Percentiles rank a stretch among this genome's conserved stretches.
phyloP scores from a whole-genome alignment of 2,329 filamentous ascomycete genomes.

The Fusarium nurragi region DNA sequence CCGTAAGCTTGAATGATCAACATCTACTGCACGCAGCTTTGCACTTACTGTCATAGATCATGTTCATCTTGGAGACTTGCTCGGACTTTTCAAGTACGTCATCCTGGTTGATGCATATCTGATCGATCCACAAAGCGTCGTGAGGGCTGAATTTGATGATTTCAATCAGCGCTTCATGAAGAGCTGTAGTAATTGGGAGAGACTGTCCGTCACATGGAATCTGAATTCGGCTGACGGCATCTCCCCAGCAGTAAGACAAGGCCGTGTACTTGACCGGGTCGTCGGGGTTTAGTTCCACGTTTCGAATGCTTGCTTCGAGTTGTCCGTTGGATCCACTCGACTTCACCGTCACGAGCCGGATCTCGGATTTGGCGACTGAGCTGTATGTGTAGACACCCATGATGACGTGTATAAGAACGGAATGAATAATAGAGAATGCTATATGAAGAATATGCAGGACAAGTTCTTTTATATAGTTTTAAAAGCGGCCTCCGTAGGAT shows the following conservation, averaged over 20 bases:
- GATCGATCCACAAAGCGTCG: conserved; percentile 29
- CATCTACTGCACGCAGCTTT: fast-evolving
- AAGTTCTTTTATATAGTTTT: neutral
- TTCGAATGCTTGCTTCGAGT: conserved; percentile 18
- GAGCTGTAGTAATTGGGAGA: conserved; percentile 14
- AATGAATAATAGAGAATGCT: fast-evolving
- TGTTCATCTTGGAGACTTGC: conserved; percentile 32
- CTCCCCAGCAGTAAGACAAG: conserved; percentile 32
- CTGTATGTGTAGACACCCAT: conserved; percentile 22
- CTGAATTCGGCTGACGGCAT: neutral
- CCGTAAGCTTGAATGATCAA: neutral
- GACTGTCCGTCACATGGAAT: conserved; percentile 16
- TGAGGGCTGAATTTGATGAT: conserved; percentile 17
- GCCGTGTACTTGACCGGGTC: conserved; percentile 28
- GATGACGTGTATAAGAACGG: fast-evolving
- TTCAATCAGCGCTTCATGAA: conserved; percentile 17
- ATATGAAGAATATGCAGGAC: fast-evolving
- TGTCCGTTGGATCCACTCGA: neutral
- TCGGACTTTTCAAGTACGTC: conserved; percentile 18
- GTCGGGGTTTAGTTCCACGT: conserved; percentile 18
- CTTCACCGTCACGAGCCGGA: conserved; percentile 17
- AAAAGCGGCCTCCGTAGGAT: neutral
- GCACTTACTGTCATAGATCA: conserved; percentile 31
- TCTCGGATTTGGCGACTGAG: conserved; percentile 13
- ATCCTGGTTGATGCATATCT: conserved; percentile 34